Percentiles rank a stretch among this genome's conserved stretches.
phyloP scores from a whole-genome alignment of 2,329 filamentous ascomycete species.

The Aureobasidium mangrovei region DNA sequence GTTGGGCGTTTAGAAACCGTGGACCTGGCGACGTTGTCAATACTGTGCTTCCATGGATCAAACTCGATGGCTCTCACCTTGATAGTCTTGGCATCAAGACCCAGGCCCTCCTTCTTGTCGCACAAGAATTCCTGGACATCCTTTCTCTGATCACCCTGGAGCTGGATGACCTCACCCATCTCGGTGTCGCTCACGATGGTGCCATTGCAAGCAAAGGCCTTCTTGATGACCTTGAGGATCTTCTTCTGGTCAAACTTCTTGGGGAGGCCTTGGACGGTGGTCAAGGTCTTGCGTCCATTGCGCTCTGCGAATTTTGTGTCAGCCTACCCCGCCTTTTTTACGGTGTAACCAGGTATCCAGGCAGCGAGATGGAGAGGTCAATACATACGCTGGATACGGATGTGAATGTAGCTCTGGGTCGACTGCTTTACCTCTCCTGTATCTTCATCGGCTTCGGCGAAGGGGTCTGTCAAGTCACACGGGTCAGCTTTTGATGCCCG shows the following conservation, averaged over 20 bases:
- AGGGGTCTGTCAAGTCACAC: slow-evolving; percentile 67
- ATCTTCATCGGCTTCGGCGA: slow-evolving; percentile 99
- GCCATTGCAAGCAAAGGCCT: slow-evolving; percentile 99
- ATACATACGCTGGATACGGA: slow-evolving; percentile 93
- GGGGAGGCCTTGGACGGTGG: slow-evolving; percentile 95
- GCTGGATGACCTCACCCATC: slow-evolving; percentile 99
- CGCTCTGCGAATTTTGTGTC: slow-evolving; percentile 59
- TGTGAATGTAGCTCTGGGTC: slow-evolving; percentile 87
- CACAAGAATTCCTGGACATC: slow-evolving; percentile 96
- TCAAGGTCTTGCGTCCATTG: slow-evolving; percentile 99
- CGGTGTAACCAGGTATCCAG: background rate
- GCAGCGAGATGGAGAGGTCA: background rate
- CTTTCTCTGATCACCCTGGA: slow-evolving; percentile 98
- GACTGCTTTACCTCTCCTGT: slow-evolving; percentile 90
- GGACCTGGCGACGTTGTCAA: slow-evolving; percentile 34
- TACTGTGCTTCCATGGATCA: background rate
- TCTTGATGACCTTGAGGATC: slow-evolving; percentile 99
- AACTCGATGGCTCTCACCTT: slow-evolving; percentile 51
- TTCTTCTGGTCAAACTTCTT: slow-evolving; percentile 99
- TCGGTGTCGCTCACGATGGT: slow-evolving; percentile 92
- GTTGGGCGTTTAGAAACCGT: slow-evolving; percentile 51
- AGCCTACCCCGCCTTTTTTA: slow-evolving; percentile 26
- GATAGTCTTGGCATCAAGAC: slow-evolving; percentile 92
- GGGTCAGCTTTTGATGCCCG: slow-evolving; percentile 13
- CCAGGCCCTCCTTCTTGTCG: slow-evolving; percentile 90